Base-by-base conservation (phyloP, 2,329 filamentous ascomycete species). In the Aspergillus sp. region DNA sequence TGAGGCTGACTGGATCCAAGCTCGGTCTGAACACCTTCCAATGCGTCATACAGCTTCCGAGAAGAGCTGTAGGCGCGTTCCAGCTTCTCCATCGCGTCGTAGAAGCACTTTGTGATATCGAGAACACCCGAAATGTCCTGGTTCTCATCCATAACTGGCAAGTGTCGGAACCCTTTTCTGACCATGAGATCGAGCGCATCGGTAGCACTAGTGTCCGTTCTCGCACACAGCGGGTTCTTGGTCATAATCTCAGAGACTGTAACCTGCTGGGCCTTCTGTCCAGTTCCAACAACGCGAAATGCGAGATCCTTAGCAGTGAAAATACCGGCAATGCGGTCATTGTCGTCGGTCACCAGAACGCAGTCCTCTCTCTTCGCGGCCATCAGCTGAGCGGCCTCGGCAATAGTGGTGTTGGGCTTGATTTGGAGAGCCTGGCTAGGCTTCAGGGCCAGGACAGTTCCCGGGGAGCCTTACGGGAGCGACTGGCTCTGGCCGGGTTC, bases 221-320 rank as follows among this genome's bases (percentile, higher is more conserved):
- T 84, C 43, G 93, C 93, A 67, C 93, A 98, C 11, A 98, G 81
- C 8, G 93, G 93, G 73, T 98, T 98, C 77, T 97, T 96, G 65
- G 93, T 98, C 93, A 98, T 98, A 68, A 98, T 98, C 64, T 97
- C 90, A 54, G 90, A 87, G 64, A 98, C 96, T 19, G 89, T 95
- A 57, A 97, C 82, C 64, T 85, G 88, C 66, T 82, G 85, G 29
- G 93, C 87, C 73, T 95, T 95, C 60, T 90, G 78, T 27, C 93
- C 93, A 44, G 84, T 82, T 44, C 91, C 93, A 27, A 98, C 91
- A 8, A 98, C 93, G 46, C 93, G 84, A 76, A 97, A 98, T 12
- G 93, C 93, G 64, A 98, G 77, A 75, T 98, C 93, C 75, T 98
- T 98, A 54, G 93, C 93, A 1, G 93, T 98, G 68, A 98, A 98